Conservation (phyloP, 1,284 basidiomycete genomes). For the Moesziomyces sp. region DNA sequence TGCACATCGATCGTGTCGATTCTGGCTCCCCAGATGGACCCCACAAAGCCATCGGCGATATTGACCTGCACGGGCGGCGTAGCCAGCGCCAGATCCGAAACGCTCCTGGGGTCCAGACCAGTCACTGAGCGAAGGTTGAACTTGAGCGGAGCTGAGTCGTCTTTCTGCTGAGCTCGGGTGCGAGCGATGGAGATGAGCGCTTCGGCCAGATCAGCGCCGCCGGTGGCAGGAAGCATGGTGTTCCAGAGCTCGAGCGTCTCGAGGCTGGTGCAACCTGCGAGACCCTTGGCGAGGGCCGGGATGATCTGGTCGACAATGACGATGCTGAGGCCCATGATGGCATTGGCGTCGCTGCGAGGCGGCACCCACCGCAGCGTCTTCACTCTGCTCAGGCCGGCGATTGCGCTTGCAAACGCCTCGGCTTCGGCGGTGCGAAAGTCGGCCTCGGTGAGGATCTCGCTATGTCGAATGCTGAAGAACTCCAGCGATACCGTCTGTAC, state of each 20-base stretch:
- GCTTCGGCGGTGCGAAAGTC: slow-evolving; percentile 13
- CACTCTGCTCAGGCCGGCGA: slow-evolving; percentile 6
- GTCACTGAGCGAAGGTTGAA: slow-evolving; percentile 27
- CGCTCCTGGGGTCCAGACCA: slow-evolving; percentile 10
- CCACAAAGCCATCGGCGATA: slow-evolving; percentile 40
- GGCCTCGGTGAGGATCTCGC: slow-evolving; percentile 28
- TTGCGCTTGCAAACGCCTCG: slow-evolving; percentile 5
- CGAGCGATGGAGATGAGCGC: slow-evolving; percentile 17
- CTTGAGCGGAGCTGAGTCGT: not conserved
- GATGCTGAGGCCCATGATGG: slow-evolving; percentile 38
- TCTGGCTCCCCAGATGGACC: slow-evolving; percentile 35
- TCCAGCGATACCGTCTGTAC: slow-evolving; percentile 24
- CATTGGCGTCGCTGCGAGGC: slow-evolving; percentile 20
- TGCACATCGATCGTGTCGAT: slow-evolving; percentile 16
- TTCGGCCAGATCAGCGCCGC: slow-evolving; percentile 14
- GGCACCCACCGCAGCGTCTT: slow-evolving; percentile 23
- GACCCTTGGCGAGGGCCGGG: slow-evolving; percentile 17
- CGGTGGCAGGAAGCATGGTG: slow-evolving; percentile 24
- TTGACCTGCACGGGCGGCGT: slow-evolving; percentile 23
- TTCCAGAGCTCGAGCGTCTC: slow-evolving; percentile 36
- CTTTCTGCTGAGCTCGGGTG: not conserved
- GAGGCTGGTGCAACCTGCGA: slow-evolving; percentile 7
- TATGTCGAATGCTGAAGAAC: slow-evolving; percentile 36
- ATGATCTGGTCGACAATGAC: slow-evolving; percentile 36
- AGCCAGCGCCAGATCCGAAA: slow-evolving; percentile 14